Evolutionary conservation across 2,329 filamentous ascomycete genomes (phyloP), one percentile per base, ranked within the genome.

Genomic region (Diaporthe longicolla): DNA sequence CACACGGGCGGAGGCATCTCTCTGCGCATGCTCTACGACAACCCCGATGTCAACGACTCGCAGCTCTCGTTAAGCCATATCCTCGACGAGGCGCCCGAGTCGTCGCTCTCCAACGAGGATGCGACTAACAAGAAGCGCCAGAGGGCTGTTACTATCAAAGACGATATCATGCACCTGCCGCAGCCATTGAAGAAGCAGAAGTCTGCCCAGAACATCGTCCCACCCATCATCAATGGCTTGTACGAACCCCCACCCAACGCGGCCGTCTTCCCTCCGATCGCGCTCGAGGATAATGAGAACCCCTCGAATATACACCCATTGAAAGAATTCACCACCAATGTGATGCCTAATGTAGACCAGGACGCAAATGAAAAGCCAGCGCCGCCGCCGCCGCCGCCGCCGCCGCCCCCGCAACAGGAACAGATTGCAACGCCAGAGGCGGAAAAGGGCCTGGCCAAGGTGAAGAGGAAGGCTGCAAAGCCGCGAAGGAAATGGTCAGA

Each of bases 161-260:
- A 92, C 73, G 90, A 92, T 76, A 89, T 91, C 76, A 87, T 91
- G 50, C 90, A 92, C 79, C 83, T 92, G 21, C 91, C 91, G 0
- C 89, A 92, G 78, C 90, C 90, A 4, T 84, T 90, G 63, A 92
- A 92, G 84, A 92, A 92, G 79, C 89, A 90, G 77, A 92, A 90
- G 79, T 87, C 90, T 4, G 73, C 72, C 13, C 87, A 89, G 75
- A 87, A 89, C 77, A 83, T 86, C 7, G 87, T 88, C 66, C 91
- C 91, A 11, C 90, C 90, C 70, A 92, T 92, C 75, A 92, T 92
- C 79, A 91, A 90, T 75, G 90, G 90, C 66, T 84, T 93, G 7
- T 87, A 89, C 77, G 89, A 92, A 77, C 90, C 90, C 2, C 90
- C 90, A 3, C 90, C 89, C 4, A 85, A 91, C 72, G 87, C 89